Percentiles rank a stretch among this genome's conserved stretches.
phyloP scores from a whole-genome alignment of 2,329 filamentous ascomycete genomes.

The Ophiostoma sp. region DNA sequence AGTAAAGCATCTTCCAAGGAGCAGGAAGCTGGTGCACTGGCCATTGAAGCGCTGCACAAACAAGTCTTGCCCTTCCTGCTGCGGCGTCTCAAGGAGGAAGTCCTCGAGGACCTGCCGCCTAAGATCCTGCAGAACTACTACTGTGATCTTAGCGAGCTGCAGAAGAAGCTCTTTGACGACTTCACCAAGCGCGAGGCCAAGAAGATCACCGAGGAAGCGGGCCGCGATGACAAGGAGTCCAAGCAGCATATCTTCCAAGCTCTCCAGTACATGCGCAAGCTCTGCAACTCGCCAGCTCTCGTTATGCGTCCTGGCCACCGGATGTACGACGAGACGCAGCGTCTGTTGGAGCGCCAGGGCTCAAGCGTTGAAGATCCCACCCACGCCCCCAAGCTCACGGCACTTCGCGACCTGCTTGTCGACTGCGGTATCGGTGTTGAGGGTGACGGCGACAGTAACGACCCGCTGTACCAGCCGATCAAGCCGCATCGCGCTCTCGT shows the following conservation, averaged over 20 bases:
- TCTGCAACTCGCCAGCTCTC: constrained; percentile 95
- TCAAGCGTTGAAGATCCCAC: constrained; percentile 79
- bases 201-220: constrained; percentile 79
- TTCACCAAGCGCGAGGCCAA: constrained; percentile 93
- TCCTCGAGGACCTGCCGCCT: constrained; percentile 90
- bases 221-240: constrained; percentile 82
- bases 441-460: constrained; percentile 57
- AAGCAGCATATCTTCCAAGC: constrained; percentile 99
- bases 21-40: constrained; percentile 92
- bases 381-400: constrained; percentile 90
- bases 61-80: constrained; percentile 96
- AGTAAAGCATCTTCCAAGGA: constrained; percentile 98
- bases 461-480: constrained; percentile 73
- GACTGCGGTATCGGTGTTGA: constrained; percentile 94
- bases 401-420: constrained; percentile 88
- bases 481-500: constrained; percentile 94
- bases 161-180: constrained; percentile 93
- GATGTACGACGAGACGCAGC: constrained; percentile 84
- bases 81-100: constrained; percentile 94
- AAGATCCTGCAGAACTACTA: constrained; percentile 99
- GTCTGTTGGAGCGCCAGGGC: constrained; percentile 73
- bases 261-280: constrained; percentile 97
- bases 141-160: constrained; percentile 92
- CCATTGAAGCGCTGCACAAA: constrained; percentile 97
- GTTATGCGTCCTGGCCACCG: constrained; percentile 94